phyloP scores from a whole-genome alignment of 805 yeast species.

The Suhomyces sp. region DNA sequence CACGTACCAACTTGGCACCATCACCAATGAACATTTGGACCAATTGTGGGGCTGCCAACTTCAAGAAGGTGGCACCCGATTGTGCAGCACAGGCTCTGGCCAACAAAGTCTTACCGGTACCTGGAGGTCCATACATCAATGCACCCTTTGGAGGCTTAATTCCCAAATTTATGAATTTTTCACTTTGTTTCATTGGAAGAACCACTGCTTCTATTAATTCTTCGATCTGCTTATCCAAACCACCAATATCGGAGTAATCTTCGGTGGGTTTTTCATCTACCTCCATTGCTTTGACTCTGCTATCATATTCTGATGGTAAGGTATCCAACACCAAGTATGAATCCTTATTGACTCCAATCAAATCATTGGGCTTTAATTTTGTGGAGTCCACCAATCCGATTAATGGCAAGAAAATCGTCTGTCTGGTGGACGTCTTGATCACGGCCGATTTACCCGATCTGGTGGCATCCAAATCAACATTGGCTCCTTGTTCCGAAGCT shows the following conservation, averaged over 20 bases:
- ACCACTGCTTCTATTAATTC: conserved; percentile 98
- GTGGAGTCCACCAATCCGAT: conserved; percentile 93
- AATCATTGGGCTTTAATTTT: conserved; percentile 92
- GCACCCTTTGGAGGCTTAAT: conserved; percentile 64
- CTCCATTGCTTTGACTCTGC: conserved; percentile 98
- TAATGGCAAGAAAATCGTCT: conserved; percentile 93
- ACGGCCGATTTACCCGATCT: conserved; percentile 97
- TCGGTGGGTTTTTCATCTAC: conserved; percentile 99
- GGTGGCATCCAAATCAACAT: conserved; percentile 87
- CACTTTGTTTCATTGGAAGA: conserved; percentile 97
- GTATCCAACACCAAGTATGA: conserved; percentile 91
- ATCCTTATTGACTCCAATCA: conserved; percentile 97
- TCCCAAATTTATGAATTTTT: conserved; percentile 89
- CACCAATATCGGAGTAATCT: conserved; percentile 96
- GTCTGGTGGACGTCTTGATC: conserved; percentile 95
- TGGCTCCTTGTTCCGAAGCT: conserved; percentile 89
- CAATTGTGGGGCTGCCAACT: conserved; percentile 46
- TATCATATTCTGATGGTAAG: conserved; percentile 94
- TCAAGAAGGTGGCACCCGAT: conserved; percentile 45
- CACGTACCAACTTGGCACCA: conserved; percentile 47
- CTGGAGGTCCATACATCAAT: conserved; percentile 50
- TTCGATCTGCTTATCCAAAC: conserved; percentile 96
- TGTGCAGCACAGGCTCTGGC: conserved; percentile 52
- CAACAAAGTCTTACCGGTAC: conserved; percentile 46
- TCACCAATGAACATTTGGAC: conserved; percentile 50